Percentiles rank a stretch among this genome's conserved stretches.
phyloP scores from a whole-genome alignment of 148 eudicot genomes.

The Agrostemma githago region DNA sequence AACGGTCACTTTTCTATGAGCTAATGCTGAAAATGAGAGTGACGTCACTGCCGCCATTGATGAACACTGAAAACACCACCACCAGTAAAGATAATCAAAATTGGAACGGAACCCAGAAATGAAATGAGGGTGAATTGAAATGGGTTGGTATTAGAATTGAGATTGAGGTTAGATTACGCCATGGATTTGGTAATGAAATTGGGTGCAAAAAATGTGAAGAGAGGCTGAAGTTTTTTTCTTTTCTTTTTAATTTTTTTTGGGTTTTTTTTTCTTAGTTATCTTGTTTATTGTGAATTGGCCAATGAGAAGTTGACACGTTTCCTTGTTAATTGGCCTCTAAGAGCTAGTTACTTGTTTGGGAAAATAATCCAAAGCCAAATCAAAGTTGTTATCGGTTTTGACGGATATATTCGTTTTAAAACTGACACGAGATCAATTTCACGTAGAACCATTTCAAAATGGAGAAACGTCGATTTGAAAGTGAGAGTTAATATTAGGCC shows the following conservation, averaged over 20 bases:
- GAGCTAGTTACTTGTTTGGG: no score
- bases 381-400: no score
- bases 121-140: not conserved
- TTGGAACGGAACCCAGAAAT: not conserved
- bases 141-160: not conserved
- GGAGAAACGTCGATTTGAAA: no score
- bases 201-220: not conserved
- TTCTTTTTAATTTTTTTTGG: not conserved
- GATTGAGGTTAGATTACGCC: not conserved
- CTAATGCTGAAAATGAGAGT: constrained; percentile 42
- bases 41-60: constrained; percentile 64
- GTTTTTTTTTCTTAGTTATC: constrained; percentile 8
- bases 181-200: not conserved
- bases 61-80: not conserved
- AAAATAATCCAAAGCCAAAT: no score
- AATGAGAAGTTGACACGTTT: constrained; percentile 4
- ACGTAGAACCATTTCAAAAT: no score
- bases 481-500: no score
- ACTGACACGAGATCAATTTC: no score
- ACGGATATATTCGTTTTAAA: no score
- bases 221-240: constrained; percentile 2
- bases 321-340: not conserved
- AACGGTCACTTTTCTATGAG: constrained; percentile 34
- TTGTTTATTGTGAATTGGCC: not conserved
- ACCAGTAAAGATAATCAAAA: not conserved